Evolutionary conservation across 371 early-diverging fungal genomes (phyloP).

Genomic region (Actinomucor elegans): DNA sequence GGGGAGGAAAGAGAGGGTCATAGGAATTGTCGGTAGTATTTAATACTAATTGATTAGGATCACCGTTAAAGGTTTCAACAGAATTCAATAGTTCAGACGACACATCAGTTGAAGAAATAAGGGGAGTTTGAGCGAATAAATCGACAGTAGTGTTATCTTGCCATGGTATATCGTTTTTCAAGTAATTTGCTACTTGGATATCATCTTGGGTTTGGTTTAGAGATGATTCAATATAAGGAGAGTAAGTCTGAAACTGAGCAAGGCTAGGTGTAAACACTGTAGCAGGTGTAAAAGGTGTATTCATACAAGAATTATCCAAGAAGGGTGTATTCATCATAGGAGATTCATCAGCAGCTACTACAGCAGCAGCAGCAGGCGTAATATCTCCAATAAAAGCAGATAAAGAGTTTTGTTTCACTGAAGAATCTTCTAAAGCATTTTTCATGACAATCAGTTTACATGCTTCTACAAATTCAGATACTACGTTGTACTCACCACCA

Average conservation of each 20-base stretch:
- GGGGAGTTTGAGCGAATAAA: neutral
- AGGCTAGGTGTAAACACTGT: slow-evolving; percentile 33
- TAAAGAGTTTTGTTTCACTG: slow-evolving; percentile 1
- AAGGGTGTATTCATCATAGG: slow-evolving; percentile 39
- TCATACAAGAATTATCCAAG: slow-evolving; percentile 26
- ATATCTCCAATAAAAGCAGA: slow-evolving; percentile 21
- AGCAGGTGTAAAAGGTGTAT: slow-evolving; percentile 40
- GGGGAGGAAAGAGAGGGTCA: slow-evolving; percentile 39
- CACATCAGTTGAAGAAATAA: neutral
- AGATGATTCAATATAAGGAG: slow-evolving; percentile 21
- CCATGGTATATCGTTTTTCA: slow-evolving; percentile 18
- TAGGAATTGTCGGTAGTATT: slow-evolving; percentile 8
- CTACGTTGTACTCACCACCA: slow-evolving; percentile 14
- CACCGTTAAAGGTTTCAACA: slow-evolving; percentile 7
- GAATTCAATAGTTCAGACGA: neutral
- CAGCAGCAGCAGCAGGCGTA: slow-evolving; percentile 27
- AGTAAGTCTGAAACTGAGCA: neutral
- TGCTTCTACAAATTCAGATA: slow-evolving; percentile 17
- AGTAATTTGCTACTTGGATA: slow-evolving; percentile 26
- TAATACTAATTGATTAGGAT: slow-evolving; percentile 25
- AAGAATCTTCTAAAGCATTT: slow-evolving; percentile 3
- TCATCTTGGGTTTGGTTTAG: slow-evolving; percentile 14
- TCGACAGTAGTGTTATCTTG: neutral
- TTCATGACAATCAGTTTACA: slow-evolving; percentile 20
- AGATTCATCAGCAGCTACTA: slow-evolving; percentile 24